Evolutionary conservation across 2,329 filamentous ascomycete species (phyloP).

Genomic region (Sporothrix globosa): DNA sequence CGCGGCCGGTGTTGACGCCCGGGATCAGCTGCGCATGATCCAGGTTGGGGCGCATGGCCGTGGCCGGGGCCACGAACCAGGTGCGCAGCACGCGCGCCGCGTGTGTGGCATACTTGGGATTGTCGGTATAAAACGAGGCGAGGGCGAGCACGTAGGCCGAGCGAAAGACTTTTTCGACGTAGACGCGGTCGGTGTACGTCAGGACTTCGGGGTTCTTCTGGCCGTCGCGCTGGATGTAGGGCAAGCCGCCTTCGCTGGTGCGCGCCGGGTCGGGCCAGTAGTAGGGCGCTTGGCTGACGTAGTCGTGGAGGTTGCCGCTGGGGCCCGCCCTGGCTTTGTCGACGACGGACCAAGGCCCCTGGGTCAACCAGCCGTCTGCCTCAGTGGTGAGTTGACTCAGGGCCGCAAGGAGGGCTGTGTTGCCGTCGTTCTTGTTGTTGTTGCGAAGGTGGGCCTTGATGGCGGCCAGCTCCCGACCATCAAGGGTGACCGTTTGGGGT

Average conservation of each 20-base stretch:
- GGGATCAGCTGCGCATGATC: slow-evolving; percentile 39
- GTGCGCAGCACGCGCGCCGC: slow-evolving; percentile 39
- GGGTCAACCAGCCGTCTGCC: slow-evolving; percentile 36
- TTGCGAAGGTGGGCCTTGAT: slow-evolving; percentile 27
- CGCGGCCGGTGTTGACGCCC: slow-evolving; percentile 36
- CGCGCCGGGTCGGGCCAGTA: slow-evolving; percentile 38
- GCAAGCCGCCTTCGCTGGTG: slow-evolving; percentile 35
- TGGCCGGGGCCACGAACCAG: slow-evolving; percentile 39
- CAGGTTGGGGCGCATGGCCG: slow-evolving; percentile 41
- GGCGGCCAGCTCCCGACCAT: slow-evolving; percentile 32
- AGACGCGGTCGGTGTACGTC: slow-evolving; percentile 36
- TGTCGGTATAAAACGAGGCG: slow-evolving; percentile 41
- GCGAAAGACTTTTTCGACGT: slow-evolving; percentile 39
- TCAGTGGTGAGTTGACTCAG: slow-evolving; percentile 34
- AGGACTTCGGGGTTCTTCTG: slow-evolving; percentile 39
- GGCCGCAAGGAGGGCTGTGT: slow-evolving; percentile 15
- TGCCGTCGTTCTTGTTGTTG: not conserved
- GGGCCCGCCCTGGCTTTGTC: slow-evolving; percentile 36
- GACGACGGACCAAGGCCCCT: slow-evolving; percentile 41
- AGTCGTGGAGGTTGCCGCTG: slow-evolving; percentile 38
- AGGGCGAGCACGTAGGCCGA: slow-evolving; percentile 38
- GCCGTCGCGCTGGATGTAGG: slow-evolving; percentile 40
- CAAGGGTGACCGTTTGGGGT: slow-evolving; percentile 35
- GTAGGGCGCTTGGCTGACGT: slow-evolving; percentile 39
- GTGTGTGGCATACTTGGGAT: slow-evolving; percentile 37